phyloP scores from a whole-genome alignment of 139 green algal species.

The Auxenochlorella pyrenoidosa region DNA sequence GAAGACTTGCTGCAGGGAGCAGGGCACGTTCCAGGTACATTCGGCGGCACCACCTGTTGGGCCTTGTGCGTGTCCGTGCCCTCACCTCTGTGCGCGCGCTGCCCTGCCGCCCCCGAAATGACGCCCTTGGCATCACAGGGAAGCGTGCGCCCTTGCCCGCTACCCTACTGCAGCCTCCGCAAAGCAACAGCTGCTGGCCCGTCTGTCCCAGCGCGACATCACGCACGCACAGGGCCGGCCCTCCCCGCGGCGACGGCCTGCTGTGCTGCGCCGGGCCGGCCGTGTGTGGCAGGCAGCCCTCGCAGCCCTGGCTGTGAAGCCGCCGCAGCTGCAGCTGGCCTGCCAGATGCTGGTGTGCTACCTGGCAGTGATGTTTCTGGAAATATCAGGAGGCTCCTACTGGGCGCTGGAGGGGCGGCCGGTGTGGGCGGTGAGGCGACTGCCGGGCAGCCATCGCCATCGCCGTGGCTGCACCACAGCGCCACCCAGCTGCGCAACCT shows the following conservation, averaged over 20 bases:
- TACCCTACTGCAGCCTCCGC: background rate
- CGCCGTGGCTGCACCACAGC: too few species aligned
- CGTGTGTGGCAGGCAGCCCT: background rate
- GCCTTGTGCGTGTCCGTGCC: too few species aligned
- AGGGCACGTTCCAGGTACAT: background rate
- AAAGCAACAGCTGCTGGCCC: background rate
- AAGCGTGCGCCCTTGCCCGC: too few species aligned
- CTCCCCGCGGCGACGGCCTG: too few species aligned
- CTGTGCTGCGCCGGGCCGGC: background rate
- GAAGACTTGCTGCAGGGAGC: background rate
- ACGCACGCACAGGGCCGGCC: background rate
- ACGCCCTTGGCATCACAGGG: too few species aligned
- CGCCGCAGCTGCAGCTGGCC: background rate
- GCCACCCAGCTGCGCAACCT: too few species aligned
- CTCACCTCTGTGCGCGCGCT: too few species aligned
- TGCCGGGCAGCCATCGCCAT: background rate
- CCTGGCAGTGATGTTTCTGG: constrained; percentile 5
- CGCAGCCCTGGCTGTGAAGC: background rate
- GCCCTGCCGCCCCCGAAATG: background rate
- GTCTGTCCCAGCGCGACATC: background rate
- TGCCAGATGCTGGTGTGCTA: background rate
- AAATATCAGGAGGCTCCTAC: background rate
- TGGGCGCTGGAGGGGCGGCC: background rate
- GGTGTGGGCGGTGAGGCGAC: constrained; percentile 1
- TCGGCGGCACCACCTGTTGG: background rate